These are phyloP conservation scores for Tausonia pullulans DNA, from an alignment of 1,284 basidiomycete genomes.

Conservation along the genomic window DNA sequence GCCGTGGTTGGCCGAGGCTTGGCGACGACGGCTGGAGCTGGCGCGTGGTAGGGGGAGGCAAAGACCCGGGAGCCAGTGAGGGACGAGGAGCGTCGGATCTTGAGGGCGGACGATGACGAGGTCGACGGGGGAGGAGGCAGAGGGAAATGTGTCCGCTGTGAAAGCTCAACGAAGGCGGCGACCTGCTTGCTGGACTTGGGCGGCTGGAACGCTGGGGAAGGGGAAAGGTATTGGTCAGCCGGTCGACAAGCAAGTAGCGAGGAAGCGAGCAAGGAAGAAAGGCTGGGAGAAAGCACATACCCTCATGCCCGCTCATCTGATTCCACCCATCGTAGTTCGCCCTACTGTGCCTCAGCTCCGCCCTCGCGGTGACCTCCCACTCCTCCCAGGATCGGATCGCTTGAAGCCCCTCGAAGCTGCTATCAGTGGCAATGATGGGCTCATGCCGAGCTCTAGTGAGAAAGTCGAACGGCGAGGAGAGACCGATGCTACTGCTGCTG, in stretches of 20 bases:
- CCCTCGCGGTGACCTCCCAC: background rate
- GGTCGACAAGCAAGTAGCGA: no score
- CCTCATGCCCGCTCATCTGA: constrained; percentile 1
- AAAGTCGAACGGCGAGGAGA: background rate
- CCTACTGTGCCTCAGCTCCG: no score
- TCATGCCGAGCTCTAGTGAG: background rate
- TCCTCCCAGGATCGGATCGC: background rate
- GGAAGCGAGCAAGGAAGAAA: background rate
- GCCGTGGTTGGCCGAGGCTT: background rate
- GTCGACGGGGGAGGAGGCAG: background rate
- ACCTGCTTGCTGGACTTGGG: background rate
- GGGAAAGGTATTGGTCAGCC: background rate
- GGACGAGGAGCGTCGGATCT: background rate
- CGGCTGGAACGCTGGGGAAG: constrained; percentile 1
- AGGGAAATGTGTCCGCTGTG: background rate
- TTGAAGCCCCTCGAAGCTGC: background rate
- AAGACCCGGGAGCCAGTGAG: constrained; percentile 1
- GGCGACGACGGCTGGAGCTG: background rate
- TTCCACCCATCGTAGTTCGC: background rate
- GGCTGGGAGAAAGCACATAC: background rate
- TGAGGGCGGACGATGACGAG: background rate
- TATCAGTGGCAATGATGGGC: background rate
- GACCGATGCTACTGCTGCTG: background rate
- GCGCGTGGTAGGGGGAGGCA: constrained; percentile 1
- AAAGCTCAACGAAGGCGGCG: background rate